A percentile compares a stretch with the other conserved stretches of the same genome.
Conservation (phyloP, 768 basidiomycete genomes). For the Naganishia randhawae region DNA sequence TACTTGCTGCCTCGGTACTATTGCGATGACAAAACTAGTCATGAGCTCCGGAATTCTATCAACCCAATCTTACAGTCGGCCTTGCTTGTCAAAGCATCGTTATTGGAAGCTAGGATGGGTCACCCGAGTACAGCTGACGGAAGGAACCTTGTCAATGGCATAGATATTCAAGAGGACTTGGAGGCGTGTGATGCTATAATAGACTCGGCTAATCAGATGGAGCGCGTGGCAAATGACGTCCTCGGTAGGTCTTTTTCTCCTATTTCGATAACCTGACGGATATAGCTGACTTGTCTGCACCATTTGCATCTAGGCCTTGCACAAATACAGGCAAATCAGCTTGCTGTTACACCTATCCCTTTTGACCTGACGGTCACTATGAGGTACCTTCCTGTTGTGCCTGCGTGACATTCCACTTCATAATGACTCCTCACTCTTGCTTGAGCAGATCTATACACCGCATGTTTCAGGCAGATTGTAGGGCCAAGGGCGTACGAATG, state of each 20-base stretch:
- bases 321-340: constrained; percentile 30
- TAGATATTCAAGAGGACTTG: constrained; percentile 27
- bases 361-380: constrained; percentile 23
- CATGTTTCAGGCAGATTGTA: constrained; percentile 30
- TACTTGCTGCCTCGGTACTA: background rate
- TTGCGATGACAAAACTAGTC: background rate
- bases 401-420: background rate
- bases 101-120: constrained; percentile 17
- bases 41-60: constrained; percentile 27
- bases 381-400: background rate
- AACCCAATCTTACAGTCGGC: constrained; percentile 27
- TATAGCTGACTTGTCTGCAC: background rate
- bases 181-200: constrained; percentile 31
- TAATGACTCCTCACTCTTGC: background rate
- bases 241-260: background rate
- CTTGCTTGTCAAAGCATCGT: constrained; percentile 17
- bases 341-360: constrained; percentile 25
- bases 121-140: background rate
- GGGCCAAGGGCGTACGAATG: constrained; percentile 14
- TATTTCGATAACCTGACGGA: too few species aligned
- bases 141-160: background rate
- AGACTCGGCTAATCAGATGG: constrained; percentile 28
- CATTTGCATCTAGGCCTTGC: constrained; percentile 7
- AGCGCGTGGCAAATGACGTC: constrained; percentile 28
- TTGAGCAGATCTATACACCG: constrained; percentile 25